Percentiles rank a stretch among this genome's conserved stretches.
phyloP scores from a whole-genome alignment of 225 moss, liverwort and hornwort genomes.

The Takakia lepidozioides region DNA sequence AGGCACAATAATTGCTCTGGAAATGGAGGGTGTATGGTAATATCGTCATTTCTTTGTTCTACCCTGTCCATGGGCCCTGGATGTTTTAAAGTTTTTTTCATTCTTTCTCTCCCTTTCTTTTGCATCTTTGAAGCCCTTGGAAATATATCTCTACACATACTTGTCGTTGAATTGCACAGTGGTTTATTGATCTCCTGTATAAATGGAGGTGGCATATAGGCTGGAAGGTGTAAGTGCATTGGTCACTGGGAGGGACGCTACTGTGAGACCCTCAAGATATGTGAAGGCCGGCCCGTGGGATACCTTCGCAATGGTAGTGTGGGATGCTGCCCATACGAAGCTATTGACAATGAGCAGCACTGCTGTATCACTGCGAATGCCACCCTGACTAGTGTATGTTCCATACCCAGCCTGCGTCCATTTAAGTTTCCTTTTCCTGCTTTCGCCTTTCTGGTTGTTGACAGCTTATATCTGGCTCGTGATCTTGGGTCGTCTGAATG shows the following conservation, averaged over 20 bases:
- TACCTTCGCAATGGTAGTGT: conserved; percentile 22
- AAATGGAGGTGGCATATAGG: conserved; percentile 26
- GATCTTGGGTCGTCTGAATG: too few relatives aligned
- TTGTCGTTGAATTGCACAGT: too few relatives aligned
- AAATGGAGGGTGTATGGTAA: conserved; percentile 60
- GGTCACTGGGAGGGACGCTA: conserved; percentile 58
- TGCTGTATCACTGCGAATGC: conserved; percentile 54
- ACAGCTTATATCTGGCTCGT: neutral
- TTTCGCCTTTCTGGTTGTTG: neutral
- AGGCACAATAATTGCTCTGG: conserved; percentile 44
- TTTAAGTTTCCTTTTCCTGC: too few relatives aligned
- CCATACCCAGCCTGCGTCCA: too few relatives aligned
- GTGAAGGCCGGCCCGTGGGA: conserved; percentile 53
- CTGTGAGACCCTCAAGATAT: conserved; percentile 50
- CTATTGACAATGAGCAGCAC: conserved; percentile 32
- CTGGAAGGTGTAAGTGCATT: conserved; percentile 45
- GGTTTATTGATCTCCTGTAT: conserved; percentile 3
- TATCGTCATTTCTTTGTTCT: too few relatives aligned
- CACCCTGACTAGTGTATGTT: conserved; percentile 42
- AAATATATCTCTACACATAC: neutral
- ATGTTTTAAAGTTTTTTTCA: too few relatives aligned
- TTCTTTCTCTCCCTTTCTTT: too few relatives aligned
- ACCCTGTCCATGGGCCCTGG: too few relatives aligned
- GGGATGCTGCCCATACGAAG: conserved; percentile 62
- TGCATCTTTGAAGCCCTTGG: neutral